Evolutionary conservation across 306 rosid genomes (phyloP).

Genomic region (Sesbania bispinosa): DNA sequence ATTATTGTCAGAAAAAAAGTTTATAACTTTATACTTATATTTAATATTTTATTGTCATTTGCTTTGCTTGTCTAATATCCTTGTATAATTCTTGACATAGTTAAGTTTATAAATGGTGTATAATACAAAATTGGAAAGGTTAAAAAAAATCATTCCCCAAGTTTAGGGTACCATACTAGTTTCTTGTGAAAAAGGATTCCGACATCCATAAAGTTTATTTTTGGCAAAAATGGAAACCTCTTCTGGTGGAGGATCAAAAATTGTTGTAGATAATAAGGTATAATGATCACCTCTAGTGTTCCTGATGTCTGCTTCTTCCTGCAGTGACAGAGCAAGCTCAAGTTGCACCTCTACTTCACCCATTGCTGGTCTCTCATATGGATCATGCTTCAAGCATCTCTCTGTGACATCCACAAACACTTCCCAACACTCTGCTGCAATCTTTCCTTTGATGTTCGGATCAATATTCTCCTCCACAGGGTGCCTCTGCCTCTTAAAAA

Average conservation of each 20-base stretch:
- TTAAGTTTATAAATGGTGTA: too few species aligned
- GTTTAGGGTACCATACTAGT: too few species aligned
- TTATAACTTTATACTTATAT: too few species aligned
- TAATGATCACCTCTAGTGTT: neutral
- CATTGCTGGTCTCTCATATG: conserved; percentile 27
- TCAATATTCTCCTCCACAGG: conserved; percentile 2
- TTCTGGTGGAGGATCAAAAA: neutral
- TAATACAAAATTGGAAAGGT: too few species aligned
- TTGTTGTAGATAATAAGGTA: neutral
- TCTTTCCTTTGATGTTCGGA: conserved; percentile 13
- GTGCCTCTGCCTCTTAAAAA: neutral
- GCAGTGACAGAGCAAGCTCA: conserved; percentile 28
- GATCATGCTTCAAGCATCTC: conserved; percentile 1
- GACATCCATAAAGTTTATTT: neutral
- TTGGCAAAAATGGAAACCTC: neutral
- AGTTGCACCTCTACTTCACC: conserved; percentile 39
- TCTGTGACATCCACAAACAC: neutral
- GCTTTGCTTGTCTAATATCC: too few species aligned
- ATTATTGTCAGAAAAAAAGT: too few species aligned
- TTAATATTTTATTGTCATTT: too few species aligned
- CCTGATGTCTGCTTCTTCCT: conserved; percentile 2
- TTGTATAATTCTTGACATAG: too few species aligned
- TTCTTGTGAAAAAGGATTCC: neutral
- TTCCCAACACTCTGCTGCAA: conserved; percentile 19
- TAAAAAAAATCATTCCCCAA: too few species aligned